Conservation (phyloP, 1,284 basidiomycete species). For the Papiliotrema laurentii region DNA sequence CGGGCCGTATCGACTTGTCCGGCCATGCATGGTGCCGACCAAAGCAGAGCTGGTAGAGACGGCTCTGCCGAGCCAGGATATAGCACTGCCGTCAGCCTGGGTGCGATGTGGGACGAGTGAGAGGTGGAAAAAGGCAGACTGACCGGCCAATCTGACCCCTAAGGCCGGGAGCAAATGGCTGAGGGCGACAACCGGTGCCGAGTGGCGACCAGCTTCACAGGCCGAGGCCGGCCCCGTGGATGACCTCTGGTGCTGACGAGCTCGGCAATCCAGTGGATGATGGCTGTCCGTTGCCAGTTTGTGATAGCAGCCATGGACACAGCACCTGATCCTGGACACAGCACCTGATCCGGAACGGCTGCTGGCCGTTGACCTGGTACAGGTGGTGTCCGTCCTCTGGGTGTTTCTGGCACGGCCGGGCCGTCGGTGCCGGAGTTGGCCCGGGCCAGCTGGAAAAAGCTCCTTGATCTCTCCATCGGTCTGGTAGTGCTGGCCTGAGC, state of each 20-base stretch:
- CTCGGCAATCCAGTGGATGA: slow-evolving; percentile 6
- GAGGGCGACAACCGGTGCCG: background rate
- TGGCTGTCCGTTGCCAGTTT: slow-evolving; percentile 1
- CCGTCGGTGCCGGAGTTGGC: background rate
- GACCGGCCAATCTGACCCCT: background rate
- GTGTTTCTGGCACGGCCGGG: no score
- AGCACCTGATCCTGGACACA: slow-evolving; percentile 4
- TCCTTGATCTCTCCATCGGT: background rate
- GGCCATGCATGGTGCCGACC: background rate
- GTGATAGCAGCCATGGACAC: slow-evolving; percentile 3
- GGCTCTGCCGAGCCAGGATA: background rate
- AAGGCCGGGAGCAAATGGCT: background rate
- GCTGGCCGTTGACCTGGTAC: no score
- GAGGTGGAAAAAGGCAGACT: background rate
- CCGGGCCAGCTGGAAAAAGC: background rate
- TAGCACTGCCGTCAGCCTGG: background rate
- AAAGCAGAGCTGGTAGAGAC: no score
- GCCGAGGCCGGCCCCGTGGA: background rate
- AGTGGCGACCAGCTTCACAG: background rate
- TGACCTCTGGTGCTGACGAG: background rate
- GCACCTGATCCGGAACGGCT: slow-evolving; percentile 5
- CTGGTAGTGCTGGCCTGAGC: background rate
- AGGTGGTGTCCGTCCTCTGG: no score
- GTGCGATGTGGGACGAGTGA: background rate
- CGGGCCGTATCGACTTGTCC: background rate